Base-by-base conservation (phyloP, 73 alveolate genomes). In the Loxodes magnus region DNA sequence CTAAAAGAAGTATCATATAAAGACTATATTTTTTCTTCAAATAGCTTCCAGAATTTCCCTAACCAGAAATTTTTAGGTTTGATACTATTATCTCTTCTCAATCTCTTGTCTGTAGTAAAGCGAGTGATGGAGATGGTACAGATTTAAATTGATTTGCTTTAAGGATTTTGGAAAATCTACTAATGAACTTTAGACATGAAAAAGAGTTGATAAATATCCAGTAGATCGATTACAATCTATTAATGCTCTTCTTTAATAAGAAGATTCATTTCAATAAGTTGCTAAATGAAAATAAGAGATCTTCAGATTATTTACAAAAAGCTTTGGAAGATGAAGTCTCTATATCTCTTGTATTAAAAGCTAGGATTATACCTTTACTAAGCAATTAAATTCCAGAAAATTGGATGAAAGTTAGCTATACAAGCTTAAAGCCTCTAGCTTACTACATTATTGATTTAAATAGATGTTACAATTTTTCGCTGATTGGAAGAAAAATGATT, bases 201-300 rank as follows among this genome's bases (percentile, higher is more conserved):
- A 55, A 51, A 35, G 97, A 92, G 12, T 77, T 75, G 58, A 88
- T 77, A 62, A 92, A 80, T 70, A 93, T 84, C 78, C 99, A 99
- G 2, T 92, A 93, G 12, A 80, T 87, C 51, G 92, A 94, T 52
- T 88, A 71, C 67, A 96, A 77, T 74, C 96, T 35, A 88, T 96
- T 97, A 96, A 96, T 67, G 91, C 99, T 36, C 99, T 96, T 35
- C 83, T 96, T 26, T 80, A 94, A 10, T 95, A 96, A 64, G 99
- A 96, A 71, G 87, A 90, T 82, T 30, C 66, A 99, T 35, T 96
- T 90, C 77, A 96, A 96, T 57, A 96, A 85, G 10, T 64, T 96
- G 43, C 70, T 86, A 3, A 43, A 56, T 30, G 83, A 68, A 4
- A 79, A 88, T 15, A 81, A 77, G 61, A 61, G 82, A 38, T 55